Conservation (phyloP, 1,284 basidiomycete species). For the Sanguinoderma infundibulare region DNA sequence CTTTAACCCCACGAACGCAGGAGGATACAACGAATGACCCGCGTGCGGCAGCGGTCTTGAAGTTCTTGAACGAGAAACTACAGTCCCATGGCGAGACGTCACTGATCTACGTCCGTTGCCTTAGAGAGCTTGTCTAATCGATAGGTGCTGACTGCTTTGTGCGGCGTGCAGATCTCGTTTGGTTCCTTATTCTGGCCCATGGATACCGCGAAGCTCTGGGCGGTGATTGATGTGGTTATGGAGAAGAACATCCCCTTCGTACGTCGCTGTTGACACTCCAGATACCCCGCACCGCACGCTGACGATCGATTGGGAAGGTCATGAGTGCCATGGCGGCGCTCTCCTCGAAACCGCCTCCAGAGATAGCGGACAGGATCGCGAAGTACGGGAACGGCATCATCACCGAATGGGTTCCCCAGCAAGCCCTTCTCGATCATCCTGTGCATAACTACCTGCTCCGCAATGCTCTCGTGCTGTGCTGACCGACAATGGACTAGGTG, state of each 20-base stretch:
- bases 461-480: not conserved
- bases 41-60: not conserved
- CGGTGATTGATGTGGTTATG: not conserved
- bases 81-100: not conserved
- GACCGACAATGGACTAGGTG: not conserved
- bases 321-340: not conserved
- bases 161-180: not conserved
- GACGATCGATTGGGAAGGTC: not conserved
- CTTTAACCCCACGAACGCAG: conserved; percentile 1
- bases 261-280: not conserved
- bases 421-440: not conserved
- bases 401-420: not conserved
- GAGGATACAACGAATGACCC: not conserved
- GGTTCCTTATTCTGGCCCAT: not conserved
- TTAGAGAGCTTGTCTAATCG: not conserved
- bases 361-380: not conserved
- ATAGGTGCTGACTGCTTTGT: not conserved
- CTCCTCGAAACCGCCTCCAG: not conserved
- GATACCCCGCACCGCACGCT: not conserved
- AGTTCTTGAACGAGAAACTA: not conserved
- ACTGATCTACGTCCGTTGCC: not conserved
- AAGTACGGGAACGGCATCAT: not conserved
- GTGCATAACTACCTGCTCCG: not conserved
- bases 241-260: not conserved
- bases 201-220: not conserved